Conservation (phyloP, 2,329 filamentous ascomycete species). For the Cadophora luteo-olivacea region DNA sequence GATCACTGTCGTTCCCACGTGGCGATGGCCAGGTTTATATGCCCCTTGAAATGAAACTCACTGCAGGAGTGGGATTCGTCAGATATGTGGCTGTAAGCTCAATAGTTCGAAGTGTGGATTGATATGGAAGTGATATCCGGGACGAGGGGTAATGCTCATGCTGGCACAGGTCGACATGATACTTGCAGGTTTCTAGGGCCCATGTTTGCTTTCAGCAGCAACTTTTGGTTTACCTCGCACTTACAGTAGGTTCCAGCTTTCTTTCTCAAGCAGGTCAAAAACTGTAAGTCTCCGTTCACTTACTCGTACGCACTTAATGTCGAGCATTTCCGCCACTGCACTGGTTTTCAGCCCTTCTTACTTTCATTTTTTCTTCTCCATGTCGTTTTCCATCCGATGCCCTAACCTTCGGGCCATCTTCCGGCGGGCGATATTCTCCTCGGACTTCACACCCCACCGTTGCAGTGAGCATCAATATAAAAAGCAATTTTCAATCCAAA, state of each 20-base stretch:
- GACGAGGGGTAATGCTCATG: not conserved
- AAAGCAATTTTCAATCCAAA: not conserved
- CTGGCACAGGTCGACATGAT: not conserved
- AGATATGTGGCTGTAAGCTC: not conserved
- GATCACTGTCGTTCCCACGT: not conserved
- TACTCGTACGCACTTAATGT: too few relatives aligned
- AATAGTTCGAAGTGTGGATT: not conserved
- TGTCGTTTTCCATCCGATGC: not conserved
- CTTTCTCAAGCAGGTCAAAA: not conserved
- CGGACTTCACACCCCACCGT: not conserved
- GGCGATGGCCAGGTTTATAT: slow-evolving; percentile 2
- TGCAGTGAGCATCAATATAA: not conserved
- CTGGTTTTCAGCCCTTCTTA: not conserved
- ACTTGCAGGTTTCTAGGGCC: not conserved
- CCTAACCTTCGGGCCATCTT: not conserved
- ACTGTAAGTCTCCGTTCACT: not conserved
- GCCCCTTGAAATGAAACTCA: not conserved
- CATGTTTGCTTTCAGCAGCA: not conserved
- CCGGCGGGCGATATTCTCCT: not conserved
- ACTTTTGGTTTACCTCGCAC: not conserved
- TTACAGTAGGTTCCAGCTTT: not conserved
- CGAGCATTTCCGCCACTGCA: not conserved
- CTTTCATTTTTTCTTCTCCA: not conserved
- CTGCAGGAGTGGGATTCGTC: not conserved
- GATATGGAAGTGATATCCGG: not conserved